These are phyloP conservation scores for Thraustotheca clavata DNA, from an alignment of 352 stramenopile species.

Conservation along the genomic window DNA sequence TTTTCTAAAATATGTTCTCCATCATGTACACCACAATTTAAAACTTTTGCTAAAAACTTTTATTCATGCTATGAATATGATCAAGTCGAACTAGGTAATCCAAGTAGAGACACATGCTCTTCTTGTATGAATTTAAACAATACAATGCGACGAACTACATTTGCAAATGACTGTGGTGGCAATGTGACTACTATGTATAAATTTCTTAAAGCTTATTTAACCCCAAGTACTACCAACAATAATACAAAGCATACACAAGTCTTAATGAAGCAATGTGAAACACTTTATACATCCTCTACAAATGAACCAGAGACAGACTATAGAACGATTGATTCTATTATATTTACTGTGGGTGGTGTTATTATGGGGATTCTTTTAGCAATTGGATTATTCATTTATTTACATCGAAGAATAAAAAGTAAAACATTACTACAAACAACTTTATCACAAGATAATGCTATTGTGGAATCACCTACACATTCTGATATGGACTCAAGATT, in stretches of 20 bases:
- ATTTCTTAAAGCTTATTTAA: neutral
- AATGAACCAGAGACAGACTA: neutral
- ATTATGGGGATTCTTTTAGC: neutral
- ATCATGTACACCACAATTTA: neutral
- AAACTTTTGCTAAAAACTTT: neutral
- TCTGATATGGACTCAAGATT: neutral
- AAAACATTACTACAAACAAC: neutral
- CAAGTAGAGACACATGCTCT: neutral
- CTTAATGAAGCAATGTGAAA: neutral
- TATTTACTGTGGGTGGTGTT: neutral
- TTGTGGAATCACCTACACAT: neutral
- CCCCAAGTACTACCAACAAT: neutral
- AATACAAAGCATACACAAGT: neutral
- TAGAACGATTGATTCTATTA: neutral
- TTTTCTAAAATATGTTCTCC: neutral
- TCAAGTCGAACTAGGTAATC: neutral
- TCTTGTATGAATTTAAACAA: neutral
- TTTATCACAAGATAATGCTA: neutral
- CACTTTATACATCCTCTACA: neutral
- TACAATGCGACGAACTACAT: neutral
- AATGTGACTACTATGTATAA: conserved; percentile 5
- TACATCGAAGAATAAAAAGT: neutral
- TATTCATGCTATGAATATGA: conserved; percentile 5
- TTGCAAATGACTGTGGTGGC: conserved; percentile 1
- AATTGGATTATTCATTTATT: neutral